Percentiles rank a stretch among this genome's conserved stretches.
phyloP scores from a whole-genome alignment of 2,329 filamentous ascomycete species.

The Pseudogymnoascus sp. region DNA sequence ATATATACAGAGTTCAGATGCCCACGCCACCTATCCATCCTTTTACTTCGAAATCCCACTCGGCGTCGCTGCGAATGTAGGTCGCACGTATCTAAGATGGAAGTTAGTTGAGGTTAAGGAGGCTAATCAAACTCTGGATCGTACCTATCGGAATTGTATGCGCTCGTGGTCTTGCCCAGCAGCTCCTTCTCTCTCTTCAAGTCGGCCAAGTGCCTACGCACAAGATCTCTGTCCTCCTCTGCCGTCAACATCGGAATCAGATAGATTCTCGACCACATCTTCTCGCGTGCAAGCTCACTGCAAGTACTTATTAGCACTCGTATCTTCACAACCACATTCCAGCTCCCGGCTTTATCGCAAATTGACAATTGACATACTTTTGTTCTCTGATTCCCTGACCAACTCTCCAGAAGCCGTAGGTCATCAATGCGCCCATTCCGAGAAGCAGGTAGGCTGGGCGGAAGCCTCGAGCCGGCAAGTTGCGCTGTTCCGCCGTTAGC shows the following conservation, averaged over 20 bases:
- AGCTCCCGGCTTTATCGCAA: neutral
- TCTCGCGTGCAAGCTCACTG: slow-evolving; percentile 90
- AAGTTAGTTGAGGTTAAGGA: slow-evolving; percentile 8
- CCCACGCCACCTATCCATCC: neutral
- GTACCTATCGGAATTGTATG: slow-evolving; percentile 85
- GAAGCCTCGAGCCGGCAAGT: slow-evolving; percentile 86
- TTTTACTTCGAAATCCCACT: slow-evolving; percentile 14
- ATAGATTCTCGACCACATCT: slow-evolving; percentile 96
- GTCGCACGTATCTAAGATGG: slow-evolving; percentile 61
- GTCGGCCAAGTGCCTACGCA: slow-evolving; percentile 77
- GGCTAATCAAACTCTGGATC: slow-evolving; percentile 26
- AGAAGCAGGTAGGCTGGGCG: slow-evolving; percentile 70
- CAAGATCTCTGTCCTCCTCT: slow-evolving; percentile 92
- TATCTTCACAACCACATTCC: neutral
- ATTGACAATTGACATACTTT: slow-evolving; percentile 54
- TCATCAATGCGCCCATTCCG: slow-evolving; percentile 69
- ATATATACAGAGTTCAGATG: slow-evolving; percentile 10
- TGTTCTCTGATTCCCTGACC: slow-evolving; percentile 79
- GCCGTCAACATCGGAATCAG: slow-evolving; percentile 89
- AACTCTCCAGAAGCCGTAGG: slow-evolving; percentile 83
- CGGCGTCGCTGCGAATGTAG: slow-evolving; percentile 70
- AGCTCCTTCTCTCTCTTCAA: slow-evolving; percentile 85
- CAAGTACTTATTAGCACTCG: neutral
- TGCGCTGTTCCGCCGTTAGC: slow-evolving; percentile 51
- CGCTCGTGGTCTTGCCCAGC: slow-evolving; percentile 70